A percentile compares a stretch with the other conserved stretches of the same genome.
These are phyloP conservation scores for Mycena sanguinolenta DNA, from an alignment of 768 basidiomycete species.

Conservation along the genomic window DNA sequence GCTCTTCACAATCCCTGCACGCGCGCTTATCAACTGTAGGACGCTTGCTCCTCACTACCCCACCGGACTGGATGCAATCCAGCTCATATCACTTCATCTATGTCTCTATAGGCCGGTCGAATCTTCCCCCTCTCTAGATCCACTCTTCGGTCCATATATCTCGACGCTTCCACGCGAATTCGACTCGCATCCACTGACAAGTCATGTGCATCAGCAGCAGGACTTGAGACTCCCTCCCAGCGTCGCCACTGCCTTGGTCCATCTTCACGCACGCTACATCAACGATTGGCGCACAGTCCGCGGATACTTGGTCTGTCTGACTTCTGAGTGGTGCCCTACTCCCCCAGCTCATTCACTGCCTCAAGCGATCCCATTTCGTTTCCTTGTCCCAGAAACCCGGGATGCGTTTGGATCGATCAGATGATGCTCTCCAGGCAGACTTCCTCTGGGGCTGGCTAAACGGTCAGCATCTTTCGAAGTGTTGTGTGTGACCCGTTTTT, in stretches of 20 bases:
- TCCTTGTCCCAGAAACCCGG: conserved; percentile 18
- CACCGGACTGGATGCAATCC: conserved; percentile 68
- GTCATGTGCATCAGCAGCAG: conserved; percentile 59
- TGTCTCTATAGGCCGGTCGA: conserved; percentile 69
- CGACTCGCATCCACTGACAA: conserved; percentile 81
- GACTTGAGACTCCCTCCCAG: conserved; percentile 59
- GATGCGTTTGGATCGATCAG: conserved; percentile 21
- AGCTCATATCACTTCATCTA: conserved; percentile 87
- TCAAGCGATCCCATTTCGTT: conserved; percentile 37
- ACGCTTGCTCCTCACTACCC: conserved; percentile 78
- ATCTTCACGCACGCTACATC: conserved; percentile 62
- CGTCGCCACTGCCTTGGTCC: conserved; percentile 55
- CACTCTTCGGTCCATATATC: conserved; percentile 81
- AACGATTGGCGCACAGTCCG: conserved; percentile 70
- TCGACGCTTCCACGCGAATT: conserved; percentile 82
- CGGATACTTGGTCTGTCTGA: conserved; percentile 67
- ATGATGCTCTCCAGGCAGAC: conserved; percentile 51
- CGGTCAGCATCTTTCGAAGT: conserved; percentile 52
- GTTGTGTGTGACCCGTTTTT: conserved; percentile 47
- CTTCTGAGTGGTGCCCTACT: not conserved
- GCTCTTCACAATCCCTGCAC: conserved; percentile 79
- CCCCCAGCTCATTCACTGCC: not conserved
- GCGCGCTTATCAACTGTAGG: conserved; percentile 77
- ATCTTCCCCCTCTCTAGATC: conserved; percentile 62
- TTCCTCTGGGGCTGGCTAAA: conserved; percentile 95